Evolutionary conservation across 106 monocot genomes (phyloP).

Genomic region (Agapanthus africanus): DNA sequence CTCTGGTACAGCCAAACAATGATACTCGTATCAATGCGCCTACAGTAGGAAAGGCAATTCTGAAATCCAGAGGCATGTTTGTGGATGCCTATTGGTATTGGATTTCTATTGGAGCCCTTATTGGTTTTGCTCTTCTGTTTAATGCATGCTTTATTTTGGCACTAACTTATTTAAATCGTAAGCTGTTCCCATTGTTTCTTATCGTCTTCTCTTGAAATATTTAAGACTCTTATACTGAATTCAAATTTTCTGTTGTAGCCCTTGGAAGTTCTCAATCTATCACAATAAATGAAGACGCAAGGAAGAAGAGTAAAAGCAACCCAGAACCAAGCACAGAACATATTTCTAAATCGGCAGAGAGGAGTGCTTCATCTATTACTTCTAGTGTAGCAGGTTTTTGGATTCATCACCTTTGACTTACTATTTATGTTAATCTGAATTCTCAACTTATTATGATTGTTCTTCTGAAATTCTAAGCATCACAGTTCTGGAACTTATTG

Average conservation of each 20-base stretch:
- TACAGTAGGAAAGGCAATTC: conserved; percentile 74
- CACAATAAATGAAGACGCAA: conserved; percentile 24
- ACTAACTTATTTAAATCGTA: conserved; percentile 63
- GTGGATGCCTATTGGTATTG: conserved; percentile 59
- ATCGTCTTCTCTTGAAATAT: neutral
- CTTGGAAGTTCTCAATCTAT: conserved; percentile 27
- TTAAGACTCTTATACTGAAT: neutral
- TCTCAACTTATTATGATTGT: neutral
- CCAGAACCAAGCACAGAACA: conserved; percentile 2
- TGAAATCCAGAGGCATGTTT: conserved; percentile 67
- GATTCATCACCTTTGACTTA: neutral
- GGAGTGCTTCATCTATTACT: conserved; percentile 3
- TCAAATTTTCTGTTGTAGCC: conserved; percentile 24
- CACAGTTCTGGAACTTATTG: too few relatives aligned
- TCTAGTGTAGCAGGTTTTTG: conserved; percentile 16
- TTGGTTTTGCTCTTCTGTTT: conserved; percentile 56
- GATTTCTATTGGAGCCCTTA: conserved; percentile 68
- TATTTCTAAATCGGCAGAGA: too few relatives aligned
- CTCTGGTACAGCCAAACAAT: conserved; percentile 50
- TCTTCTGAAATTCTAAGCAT: neutral
- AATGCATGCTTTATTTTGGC: conserved; percentile 54
- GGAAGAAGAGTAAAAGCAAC: conserved; percentile 12
- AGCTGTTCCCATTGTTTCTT: conserved; percentile 8
- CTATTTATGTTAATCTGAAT: too few relatives aligned
- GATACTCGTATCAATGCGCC: conserved; percentile 49